Evolutionary conservation across 2,329 filamentous ascomycete species (phyloP).

Genomic region (Cercospora zeina): DNA sequence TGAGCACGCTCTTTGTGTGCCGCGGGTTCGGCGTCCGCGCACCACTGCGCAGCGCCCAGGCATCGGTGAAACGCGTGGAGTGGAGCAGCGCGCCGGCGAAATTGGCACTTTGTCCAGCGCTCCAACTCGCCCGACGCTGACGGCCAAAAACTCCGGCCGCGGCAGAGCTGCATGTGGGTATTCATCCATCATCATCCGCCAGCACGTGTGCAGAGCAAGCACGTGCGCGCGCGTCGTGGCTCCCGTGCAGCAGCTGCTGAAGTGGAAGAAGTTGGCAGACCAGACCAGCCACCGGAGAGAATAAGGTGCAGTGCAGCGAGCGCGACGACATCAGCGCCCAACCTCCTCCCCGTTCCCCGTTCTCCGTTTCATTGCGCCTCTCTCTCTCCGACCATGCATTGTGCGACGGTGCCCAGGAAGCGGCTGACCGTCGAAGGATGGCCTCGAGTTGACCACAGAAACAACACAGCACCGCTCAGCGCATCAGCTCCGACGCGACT

Average conservation of each 20-base stretch:
- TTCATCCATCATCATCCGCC: no score
- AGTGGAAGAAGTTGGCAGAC: not conserved
- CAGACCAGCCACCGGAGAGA: not conserved
- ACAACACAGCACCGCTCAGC: no score
- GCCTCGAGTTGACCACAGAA: not conserved
- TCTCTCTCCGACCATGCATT: no score
- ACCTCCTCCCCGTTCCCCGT: not conserved
- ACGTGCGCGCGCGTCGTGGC: no score
- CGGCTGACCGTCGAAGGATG: not conserved
- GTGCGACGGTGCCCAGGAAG: not conserved
- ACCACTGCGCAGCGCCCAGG: slow-evolving; percentile 1
- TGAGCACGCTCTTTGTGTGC: slow-evolving; percentile 1
- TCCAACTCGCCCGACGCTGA: not conserved
- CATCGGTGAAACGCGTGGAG: not conserved
- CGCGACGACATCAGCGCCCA: not conserved
- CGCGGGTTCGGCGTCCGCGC: not conserved
- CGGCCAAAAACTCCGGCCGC: not conserved
- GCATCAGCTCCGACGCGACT: not conserved
- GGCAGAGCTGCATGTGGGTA: no score
- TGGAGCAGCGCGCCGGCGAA: not conserved
- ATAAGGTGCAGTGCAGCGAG: not conserved
- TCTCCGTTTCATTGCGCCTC: not conserved
- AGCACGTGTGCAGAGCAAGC: no score
- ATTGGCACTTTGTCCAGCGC: not conserved
- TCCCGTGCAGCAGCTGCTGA: no score